Evolutionary conservation across 208 protist genomes (phyloP), one percentile per base, ranked within the genome.

Genomic region (Acanthamoeba lenticulata): DNA sequence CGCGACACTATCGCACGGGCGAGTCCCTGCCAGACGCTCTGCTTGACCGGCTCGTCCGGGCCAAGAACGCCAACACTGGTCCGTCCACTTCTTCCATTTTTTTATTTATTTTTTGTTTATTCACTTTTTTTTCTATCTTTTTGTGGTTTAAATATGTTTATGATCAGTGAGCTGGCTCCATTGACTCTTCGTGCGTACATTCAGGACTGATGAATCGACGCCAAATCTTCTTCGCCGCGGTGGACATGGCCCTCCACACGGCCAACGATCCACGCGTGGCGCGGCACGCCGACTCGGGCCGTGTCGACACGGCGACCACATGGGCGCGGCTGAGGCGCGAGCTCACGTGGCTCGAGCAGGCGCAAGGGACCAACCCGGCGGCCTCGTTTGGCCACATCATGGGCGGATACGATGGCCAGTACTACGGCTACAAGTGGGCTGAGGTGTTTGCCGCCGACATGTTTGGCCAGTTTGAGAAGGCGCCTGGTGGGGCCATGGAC

Each of bases 341-440:
- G 42, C 69, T 95, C 29, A 83, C 69, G 27, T 67, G 67, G n/a
- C 32, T 94, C 34, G 44, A 79, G 55, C 88, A 93, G 29, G 15
- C 47, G 29, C 88, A 52, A 21, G 19, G 34, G 27, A 93, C 88
- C 17, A 72, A 81, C 42, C 88, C 88, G 27, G 88, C 55, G 27
- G 88, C 88, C n/a, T 69, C 77, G 9, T 98, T 97, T 32, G 34
- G 38, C 42, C 72, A 49, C 32, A 11, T 42, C 13, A 15, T 81
- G 21, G 34, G 17, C 42, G 38, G 95, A 6, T 97, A 97, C 45
- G 96, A 97, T 90, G 92, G 93, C 6, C 77, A 91, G 49, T 97
- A 97, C 79, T 97, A 97, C 92, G 96, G 95, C 27, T 97, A 97
- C 83, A 85, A 97, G 91, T 98, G 95, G 81, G 69, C 38, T 40